Base-by-base conservation (phyloP, 1,284 basidiomycete genomes). In the Cutaneotrichosporon arboriforme region DNA sequence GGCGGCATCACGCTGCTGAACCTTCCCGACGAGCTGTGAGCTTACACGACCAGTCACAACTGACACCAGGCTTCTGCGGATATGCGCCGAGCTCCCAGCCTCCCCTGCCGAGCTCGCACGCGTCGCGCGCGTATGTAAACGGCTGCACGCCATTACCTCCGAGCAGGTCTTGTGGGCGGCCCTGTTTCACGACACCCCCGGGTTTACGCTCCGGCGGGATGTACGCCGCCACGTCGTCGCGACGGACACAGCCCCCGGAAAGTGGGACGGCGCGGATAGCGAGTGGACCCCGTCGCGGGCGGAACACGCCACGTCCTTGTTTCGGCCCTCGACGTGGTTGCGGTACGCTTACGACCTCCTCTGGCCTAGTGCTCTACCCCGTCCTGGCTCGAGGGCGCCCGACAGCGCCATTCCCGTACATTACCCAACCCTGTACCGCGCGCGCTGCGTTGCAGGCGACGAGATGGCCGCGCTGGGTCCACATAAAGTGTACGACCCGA, bases 1-100 rank as follows among this genome's bases (percentile, higher is more conserved):
- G 10, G 26, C 5, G 26, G 26, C 26, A 5, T 10, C 7, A 31
- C 21, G 15, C 36, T 62, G 8, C 51, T 59, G 38, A 49, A 51
- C 22, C 58, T 72, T 17, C 68, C 69, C 1, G 65, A 72, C 44
- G 69, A 72, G 42, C 51, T 70, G 69, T 72, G 38, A 48, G 67
- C 60, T 20, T n/a, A n/a, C n/a, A n/a, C n/a, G n/a, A 9, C 13
- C 4, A 10, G 1, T 13, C 1, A 1, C 33, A 13, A 26, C 44
- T 49, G 15, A 52, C 37, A 21, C 26, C 49, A 72, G 70, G 0
- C 39, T 73, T 1, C 21, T 69, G 0, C 39, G 52, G 5, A 66
- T 72, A 39, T 37, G 68, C 0, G 43, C 55, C 14, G 33, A 61
- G 21, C 65, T 73, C n/a, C 62, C 63, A 0, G 41, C 63, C 2